Evolutionary conservation across 805 yeast species (phyloP), one percentile per base, ranked within the genome.

Genomic region (Danielia oregonensis): DNA sequence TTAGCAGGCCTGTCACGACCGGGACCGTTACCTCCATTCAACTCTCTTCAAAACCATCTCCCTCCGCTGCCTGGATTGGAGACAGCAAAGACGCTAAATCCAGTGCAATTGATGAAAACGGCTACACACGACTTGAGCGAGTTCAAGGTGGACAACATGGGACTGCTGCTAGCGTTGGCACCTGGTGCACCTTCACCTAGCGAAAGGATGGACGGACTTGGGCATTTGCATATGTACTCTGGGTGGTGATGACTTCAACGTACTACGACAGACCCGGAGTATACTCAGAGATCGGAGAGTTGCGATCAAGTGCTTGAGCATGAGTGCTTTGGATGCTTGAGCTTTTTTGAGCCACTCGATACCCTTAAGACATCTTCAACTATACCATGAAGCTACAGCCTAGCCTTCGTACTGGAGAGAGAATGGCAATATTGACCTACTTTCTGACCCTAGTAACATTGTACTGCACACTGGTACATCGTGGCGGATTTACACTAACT

Each of bases 11-110:
- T 14, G n/a, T 17, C 25, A n/a, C 29, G 35, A n/a, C 13, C 12
- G 4, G 35, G 35, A n/a, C 65, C 57, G 40, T 38, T 61, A 6
- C 68, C 68, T 4, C 55, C 66, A 4, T 60, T 61, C 40, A 61
- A 60, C 38, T 41, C 57, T n/a, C 57, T 61, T 28, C 66, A 60
- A 35, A 58, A 55, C 43, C 57, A 52, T 26, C 39, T 61, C n/a
- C 61, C 65, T 2, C 29, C 49, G 2, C 53, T 62, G 5, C 61
- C 63, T 10, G 45, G 23, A 12, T 25, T 43, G 17, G 12, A 33
- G 35, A 6, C 26, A 17, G 29, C 29, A n/a, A 25, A 21, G 6
- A 32, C 35, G 14, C 22, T 32, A 13, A 32, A 32, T n/a, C 35
- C 35, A 15, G 35, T 32, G 35, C 35, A 32, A 25, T 26, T 32